phyloP scores from a whole-genome alignment of 73 alveolate genomes.

The Durusdinium trenchii region DNA sequence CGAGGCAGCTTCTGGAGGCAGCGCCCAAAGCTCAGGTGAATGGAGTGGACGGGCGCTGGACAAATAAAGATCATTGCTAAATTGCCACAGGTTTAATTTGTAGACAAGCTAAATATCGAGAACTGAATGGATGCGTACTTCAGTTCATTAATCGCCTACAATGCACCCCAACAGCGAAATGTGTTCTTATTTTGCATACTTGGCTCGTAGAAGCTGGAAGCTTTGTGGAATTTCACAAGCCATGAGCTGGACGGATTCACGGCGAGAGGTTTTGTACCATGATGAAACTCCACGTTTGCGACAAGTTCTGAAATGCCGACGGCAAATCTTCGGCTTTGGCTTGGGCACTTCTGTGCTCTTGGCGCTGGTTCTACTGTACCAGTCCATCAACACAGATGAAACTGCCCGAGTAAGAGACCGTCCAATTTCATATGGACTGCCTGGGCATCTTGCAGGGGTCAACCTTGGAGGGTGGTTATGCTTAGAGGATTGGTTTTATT shows the following conservation, averaged over 20 bases:
- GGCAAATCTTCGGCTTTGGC: neutral
- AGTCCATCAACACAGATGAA: neutral
- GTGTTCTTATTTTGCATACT: too few species aligned
- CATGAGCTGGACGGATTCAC: constrained; percentile 6
- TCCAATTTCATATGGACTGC: neutral
- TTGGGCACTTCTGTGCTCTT: neutral
- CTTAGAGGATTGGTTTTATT: constrained; percentile 87
- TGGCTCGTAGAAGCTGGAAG: too few species aligned
- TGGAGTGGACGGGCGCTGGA: too few species aligned
- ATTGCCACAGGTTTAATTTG: too few species aligned
- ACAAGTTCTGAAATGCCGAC: neutral
- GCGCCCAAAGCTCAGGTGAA: too few species aligned
- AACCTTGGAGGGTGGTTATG: constrained; percentile 86
- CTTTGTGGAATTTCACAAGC: neutral
- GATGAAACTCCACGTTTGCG: neutral
- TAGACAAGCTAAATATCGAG: too few species aligned
- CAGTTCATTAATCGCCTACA: too few species aligned
- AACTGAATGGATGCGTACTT: too few species aligned
- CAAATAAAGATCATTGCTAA: too few species aligned
- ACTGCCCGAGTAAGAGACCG: neutral
- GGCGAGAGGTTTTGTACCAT: neutral
- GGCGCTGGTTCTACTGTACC: neutral
- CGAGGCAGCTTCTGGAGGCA: too few species aligned
- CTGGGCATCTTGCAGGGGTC: constrained; percentile 70
- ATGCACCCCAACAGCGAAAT: too few species aligned